A percentile compares a stretch with the other conserved stretches of the same genome.
These are phyloP conservation scores for Sclerotinia minor DNA, from an alignment of 2,329 filamentous ascomycete species.

Conservation along the genomic window DNA sequence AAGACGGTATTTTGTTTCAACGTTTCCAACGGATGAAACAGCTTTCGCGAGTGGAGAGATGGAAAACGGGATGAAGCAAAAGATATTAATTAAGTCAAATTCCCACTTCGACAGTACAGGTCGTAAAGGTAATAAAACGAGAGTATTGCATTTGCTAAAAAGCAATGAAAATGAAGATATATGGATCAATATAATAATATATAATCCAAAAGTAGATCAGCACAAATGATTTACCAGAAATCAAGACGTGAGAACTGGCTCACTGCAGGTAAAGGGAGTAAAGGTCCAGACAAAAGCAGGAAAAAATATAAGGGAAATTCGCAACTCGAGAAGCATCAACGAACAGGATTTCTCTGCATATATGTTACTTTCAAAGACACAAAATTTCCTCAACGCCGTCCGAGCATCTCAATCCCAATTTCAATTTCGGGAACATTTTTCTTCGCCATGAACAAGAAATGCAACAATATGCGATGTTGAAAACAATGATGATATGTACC, in stretches of 20 bases:
- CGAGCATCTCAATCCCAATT: not conserved
- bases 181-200: slow-evolving; percentile 12
- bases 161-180: not conserved
- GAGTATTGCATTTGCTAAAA: not conserved
- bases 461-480: not conserved
- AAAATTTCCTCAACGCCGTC: not conserved
- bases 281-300: not conserved
- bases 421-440: not conserved
- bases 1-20: not conserved
- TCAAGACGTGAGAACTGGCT: not conserved
- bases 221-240: slow-evolving; percentile 16
- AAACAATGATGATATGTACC: not conserved
- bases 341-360: not conserved
- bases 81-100: not conserved
- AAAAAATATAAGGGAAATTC: not conserved
- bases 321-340: not conserved
- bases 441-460: not conserved
- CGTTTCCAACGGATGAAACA: slow-evolving; percentile 1
- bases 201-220: not conserved
- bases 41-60: not conserved
- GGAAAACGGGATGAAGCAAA: not conserved
- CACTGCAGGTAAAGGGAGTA: slow-evolving; percentile 2
- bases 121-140: not conserved
- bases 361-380: not conserved
- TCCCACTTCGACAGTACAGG: not conserved